Evolutionary conservation across 176 grass and related monocot species (phyloP).

Genomic region (Phoenix roebelenii): DNA sequence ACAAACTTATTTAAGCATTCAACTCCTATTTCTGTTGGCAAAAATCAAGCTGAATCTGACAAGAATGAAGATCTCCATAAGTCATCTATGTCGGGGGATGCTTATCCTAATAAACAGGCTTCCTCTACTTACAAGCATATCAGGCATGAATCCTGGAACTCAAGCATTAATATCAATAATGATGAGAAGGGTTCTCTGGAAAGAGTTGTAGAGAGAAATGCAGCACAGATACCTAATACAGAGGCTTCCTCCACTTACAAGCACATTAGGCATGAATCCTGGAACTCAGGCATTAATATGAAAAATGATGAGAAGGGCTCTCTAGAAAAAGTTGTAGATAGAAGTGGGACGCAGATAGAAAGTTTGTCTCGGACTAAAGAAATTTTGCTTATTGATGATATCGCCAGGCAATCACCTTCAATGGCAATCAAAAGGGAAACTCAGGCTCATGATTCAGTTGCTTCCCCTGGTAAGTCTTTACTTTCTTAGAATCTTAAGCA

Average conservation of each 20-base stretch:
- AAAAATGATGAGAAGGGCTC: conserved; percentile 12
- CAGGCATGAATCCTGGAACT: neutral
- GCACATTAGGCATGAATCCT: too few species aligned
- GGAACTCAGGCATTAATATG: conserved; percentile 11
- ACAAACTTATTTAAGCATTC: conserved; percentile 15
- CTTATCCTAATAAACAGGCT: neutral
- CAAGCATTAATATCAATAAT: conserved; percentile 8
- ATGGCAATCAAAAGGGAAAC: conserved; percentile 25
- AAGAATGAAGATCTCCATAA: conserved; percentile 11
- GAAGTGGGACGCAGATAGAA: conserved; percentile 14
- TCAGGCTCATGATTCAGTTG: conserved; percentile 37
- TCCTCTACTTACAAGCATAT: too few species aligned
- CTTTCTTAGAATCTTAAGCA: too few species aligned
- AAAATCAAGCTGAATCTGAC: neutral
- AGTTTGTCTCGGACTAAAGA: conserved; percentile 42
- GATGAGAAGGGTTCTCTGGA: conserved; percentile 22
- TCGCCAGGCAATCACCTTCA: conserved; percentile 41
- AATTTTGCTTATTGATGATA: conserved; percentile 46
- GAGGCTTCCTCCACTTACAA: neutral
- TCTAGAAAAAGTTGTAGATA: conserved; percentile 12
- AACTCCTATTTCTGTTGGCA: conserved; percentile 3
- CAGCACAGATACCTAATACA: conserved; percentile 1
- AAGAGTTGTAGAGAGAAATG: conserved; percentile 13
- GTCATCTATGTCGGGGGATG: neutral
- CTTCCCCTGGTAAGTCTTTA: conserved; percentile 36